Percentiles rank a stretch among this genome's conserved stretches.
Evolutionary conservation across 1,139 yeast species (phyloP).

Genomic region (Geotrichum cucujoidarum): DNA sequence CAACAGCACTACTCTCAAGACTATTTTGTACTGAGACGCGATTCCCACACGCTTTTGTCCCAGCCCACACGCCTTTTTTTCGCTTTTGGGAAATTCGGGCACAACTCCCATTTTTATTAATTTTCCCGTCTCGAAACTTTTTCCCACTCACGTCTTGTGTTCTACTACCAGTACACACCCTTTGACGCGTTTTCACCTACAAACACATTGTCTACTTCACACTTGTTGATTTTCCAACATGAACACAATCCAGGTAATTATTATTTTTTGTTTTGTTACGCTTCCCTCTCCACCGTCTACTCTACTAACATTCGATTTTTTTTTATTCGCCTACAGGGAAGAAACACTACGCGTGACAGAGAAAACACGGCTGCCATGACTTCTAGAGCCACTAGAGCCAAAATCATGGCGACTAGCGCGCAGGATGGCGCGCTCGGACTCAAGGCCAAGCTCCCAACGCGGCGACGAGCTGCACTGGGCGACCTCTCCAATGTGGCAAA

Average conservation of each 20-base stretch:
- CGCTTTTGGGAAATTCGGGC: too few relatives aligned
- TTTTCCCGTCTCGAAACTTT: neutral
- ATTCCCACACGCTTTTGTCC: too few relatives aligned
- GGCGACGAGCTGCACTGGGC: conserved; percentile 15
- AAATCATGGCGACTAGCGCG: conserved; percentile 3
- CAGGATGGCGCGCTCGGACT: conserved; percentile 1
- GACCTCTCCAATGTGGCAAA: conserved; percentile 15
- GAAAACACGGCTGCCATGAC: conserved; percentile 6
- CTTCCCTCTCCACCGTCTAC: neutral
- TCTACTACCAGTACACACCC: neutral
- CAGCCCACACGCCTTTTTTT: too few relatives aligned
- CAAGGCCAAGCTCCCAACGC: neutral
- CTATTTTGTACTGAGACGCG: too few relatives aligned
- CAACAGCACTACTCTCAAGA: too few relatives aligned
- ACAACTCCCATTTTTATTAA: neutral
- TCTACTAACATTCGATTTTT: too few relatives aligned
- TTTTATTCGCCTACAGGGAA: conserved; percentile 3
- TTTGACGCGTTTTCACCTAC: conserved; percentile 1
- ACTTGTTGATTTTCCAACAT: neutral
- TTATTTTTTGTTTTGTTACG: neutral
- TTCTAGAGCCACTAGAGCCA: conserved; percentile 12
- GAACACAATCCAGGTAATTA: conserved; percentile 14
- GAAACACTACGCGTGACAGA: conserved; percentile 11
- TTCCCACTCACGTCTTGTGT: neutral
- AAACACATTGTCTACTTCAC: neutral